Evolutionary conservation across 352 stramenopile genomes (phyloP).

Genomic region (Globisporangium sylvaticum): DNA sequence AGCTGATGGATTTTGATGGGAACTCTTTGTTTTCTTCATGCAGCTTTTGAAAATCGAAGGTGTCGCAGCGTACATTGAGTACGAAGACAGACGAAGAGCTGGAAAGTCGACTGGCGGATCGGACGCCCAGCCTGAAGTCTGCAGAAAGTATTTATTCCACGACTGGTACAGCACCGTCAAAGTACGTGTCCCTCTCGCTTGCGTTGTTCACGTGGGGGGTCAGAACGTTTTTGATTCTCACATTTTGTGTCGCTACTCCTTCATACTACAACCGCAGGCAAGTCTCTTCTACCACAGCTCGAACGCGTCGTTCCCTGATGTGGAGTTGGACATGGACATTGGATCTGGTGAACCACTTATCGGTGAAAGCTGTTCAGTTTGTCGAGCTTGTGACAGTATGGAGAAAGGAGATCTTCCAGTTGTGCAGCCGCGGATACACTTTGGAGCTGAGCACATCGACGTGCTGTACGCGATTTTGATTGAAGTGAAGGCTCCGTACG

Average conservation of each 20-base stretch:
- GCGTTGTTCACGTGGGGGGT: not conserved
- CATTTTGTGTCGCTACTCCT: not conserved
- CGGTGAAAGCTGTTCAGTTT: constrained; percentile 35
- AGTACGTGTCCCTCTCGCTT: constrained; percentile 23
- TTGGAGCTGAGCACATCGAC: constrained; percentile 76
- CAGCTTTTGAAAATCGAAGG: constrained; percentile 63
- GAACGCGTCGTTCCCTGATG: constrained; percentile 76
- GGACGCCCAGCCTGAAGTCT: constrained; percentile 13
- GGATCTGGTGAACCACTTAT: constrained; percentile 30
- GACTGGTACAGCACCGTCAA: constrained; percentile 80
- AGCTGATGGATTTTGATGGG: not conserved
- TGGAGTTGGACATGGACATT: constrained; percentile 71
- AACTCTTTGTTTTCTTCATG: not conserved
- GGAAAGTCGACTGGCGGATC: not conserved
- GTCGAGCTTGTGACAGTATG: constrained; percentile 20
- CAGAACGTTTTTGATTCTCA: not conserved
- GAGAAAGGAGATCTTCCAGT: constrained; percentile 15
- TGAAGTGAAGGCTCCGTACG: constrained; percentile 84
- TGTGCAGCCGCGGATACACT: constrained; percentile 58
- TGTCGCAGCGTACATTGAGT: constrained; percentile 75
- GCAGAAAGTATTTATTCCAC: constrained; percentile 79
- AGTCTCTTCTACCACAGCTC: constrained; percentile 75
- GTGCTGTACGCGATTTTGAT: constrained; percentile 84
- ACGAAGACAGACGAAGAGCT: constrained; percentile 19
- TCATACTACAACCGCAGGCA: constrained; percentile 18